These are phyloP conservation scores for Thalia dealbata DNA, from an alignment of 176 grass and related monocot species.

Conservation along the genomic window DNA sequence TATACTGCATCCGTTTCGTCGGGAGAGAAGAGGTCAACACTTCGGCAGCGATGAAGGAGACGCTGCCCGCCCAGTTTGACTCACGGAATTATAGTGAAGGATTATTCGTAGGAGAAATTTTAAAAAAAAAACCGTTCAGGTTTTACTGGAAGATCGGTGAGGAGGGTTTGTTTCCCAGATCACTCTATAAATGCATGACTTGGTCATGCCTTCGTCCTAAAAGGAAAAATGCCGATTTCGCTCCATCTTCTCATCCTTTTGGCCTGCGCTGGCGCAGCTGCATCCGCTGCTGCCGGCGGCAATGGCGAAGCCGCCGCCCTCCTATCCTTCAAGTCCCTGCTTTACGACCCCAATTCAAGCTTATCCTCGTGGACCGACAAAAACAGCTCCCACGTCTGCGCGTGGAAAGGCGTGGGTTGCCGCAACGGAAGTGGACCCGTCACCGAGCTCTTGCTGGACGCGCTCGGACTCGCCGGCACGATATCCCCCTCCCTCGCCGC, in stretches of 20 bases:
- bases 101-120: no score
- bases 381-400: neutral
- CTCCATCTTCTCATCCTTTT: neutral
- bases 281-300: neutral
- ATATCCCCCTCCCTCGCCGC: slow-evolving; percentile 3
- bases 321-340: slow-evolving; percentile 22
- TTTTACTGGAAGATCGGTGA: no score
- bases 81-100: no score
- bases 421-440: neutral
- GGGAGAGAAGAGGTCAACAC: no score
- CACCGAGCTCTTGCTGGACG: slow-evolving; percentile 6
- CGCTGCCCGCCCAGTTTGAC: no score
- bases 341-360: neutral
- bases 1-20: no score
- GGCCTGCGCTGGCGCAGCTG: neutral
- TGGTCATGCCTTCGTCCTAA: no score
- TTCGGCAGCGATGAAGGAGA: no score
- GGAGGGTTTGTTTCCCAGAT: no score
- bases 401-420: slow-evolving; percentile 25
- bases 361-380: slow-evolving; percentile 18
- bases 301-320: neutral
- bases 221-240: neutral
- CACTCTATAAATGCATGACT: no score
- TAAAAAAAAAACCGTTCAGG: no score
- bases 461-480: neutral